phyloP scores from a whole-genome alignment of 106 monocot species.

The Dendrobium huoshanense region DNA sequence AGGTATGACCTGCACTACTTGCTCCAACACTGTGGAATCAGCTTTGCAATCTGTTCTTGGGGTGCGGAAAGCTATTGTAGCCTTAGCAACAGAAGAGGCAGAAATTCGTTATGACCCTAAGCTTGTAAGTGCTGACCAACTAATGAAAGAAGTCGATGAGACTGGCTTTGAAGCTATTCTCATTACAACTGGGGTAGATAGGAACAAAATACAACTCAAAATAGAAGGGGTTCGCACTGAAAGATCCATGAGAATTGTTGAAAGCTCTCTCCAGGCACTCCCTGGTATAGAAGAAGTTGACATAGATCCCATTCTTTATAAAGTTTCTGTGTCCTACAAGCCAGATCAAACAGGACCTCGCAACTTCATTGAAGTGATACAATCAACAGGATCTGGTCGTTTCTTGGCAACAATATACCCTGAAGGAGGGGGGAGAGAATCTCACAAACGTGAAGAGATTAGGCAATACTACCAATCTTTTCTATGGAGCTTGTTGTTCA shows the following conservation, averaged over 20 bases:
- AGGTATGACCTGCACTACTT: constrained; percentile 89
- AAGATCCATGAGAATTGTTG: constrained; percentile 37
- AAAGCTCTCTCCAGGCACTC: constrained; percentile 69
- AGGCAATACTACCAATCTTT: constrained; percentile 56
- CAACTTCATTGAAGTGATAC: constrained; percentile 69
- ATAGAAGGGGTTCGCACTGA: constrained; percentile 41
- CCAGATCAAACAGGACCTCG: constrained; percentile 78
- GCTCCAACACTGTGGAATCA: constrained; percentile 70
- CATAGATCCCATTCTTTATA: constrained; percentile 38
- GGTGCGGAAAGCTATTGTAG: constrained; percentile 63
- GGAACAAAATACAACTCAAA: constrained; percentile 55
- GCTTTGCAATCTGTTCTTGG: constrained; percentile 50
- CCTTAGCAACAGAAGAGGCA: constrained; percentile 88
- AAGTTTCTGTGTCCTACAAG: constrained; percentile 65
- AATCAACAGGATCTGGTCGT: constrained; percentile 37
- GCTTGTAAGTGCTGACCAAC: constrained; percentile 27
- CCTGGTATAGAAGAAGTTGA: constrained; percentile 54
- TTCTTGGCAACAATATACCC: constrained; percentile 66
- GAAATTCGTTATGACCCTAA: constrained; percentile 66
- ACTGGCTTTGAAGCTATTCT: constrained; percentile 76
- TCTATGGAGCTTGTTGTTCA: constrained; percentile 73
- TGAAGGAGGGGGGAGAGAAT: constrained; percentile 41
- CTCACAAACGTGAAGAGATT: constrained; percentile 49
- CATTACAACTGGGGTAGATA: constrained; percentile 65
- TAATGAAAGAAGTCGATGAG: constrained; percentile 51